Evolutionary conservation across 257 asterid genomes (phyloP).

Genomic region (Euphrasia confusa): DNA sequence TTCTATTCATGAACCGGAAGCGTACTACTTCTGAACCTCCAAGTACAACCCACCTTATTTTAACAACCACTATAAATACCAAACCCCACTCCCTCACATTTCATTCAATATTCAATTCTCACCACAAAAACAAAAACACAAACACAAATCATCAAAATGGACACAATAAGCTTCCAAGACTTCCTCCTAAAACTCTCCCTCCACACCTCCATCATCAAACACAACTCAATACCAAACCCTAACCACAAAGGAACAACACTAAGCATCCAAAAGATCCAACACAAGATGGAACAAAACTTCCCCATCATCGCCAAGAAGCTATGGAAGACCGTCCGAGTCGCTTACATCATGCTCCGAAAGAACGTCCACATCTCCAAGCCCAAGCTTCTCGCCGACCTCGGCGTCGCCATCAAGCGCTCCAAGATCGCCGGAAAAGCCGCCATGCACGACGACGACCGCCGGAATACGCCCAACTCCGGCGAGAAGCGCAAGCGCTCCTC

Average conservation of each 20-base stretch:
- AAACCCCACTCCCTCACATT: background rate
- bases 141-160: background rate
- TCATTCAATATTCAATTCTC: background rate
- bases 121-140: background rate
- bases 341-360: conserved; percentile 60
- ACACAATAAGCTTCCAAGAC: conserved; percentile 21
- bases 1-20: background rate
- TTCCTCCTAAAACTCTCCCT: conserved; percentile 6
- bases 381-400: conserved; percentile 53
- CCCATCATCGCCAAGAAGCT: conserved; percentile 65
- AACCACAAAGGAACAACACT: background rate
- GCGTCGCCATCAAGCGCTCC: conserved; percentile 57
- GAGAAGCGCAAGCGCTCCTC: conserved; percentile 46
- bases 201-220: conserved; percentile 11
- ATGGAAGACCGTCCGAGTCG: conserved; percentile 49
- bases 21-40: conserved; percentile 7
- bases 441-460: conserved; percentile 30
- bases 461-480: conserved; percentile 15
- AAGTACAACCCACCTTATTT: conserved; percentile 28
- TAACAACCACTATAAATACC: conserved; percentile 35
- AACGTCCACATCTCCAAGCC: conserved; percentile 65
- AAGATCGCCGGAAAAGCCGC: conserved; percentile 74
- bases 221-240: background rate
- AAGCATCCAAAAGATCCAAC: background rate
- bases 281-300: conserved; percentile 65